Conservation (phyloP, 192 early-diverging fungal genomes). For the Pecoramyces ruminantium region DNA sequence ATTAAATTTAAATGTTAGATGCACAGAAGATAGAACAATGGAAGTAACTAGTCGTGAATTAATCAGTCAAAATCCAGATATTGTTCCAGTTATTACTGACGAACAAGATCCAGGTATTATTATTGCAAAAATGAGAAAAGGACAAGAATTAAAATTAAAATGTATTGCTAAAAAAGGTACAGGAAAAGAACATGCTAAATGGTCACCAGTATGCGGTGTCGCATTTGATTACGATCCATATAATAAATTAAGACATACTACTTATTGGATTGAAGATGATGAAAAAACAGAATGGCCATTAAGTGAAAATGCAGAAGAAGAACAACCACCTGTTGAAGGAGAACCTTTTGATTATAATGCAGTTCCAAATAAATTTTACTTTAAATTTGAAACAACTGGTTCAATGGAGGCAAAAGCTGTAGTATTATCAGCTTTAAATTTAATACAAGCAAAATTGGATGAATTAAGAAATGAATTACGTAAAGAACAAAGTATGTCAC, state of each 20-base stretch:
- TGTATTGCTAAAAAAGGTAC: conserved; percentile 94
- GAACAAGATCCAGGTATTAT: conserved; percentile 58
- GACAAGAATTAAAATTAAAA: conserved; percentile 76
- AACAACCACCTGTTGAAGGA: conserved; percentile 13
- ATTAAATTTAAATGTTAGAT: conserved; percentile 68
- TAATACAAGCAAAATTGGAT: conserved; percentile 20
- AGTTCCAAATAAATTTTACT: conserved; percentile 60
- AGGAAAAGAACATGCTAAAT: conserved; percentile 95
- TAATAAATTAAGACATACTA: conserved; percentile 63
- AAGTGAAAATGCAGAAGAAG: conserved; percentile 13
- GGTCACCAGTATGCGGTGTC: conserved; percentile 62
- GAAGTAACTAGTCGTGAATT: conserved; percentile 73
- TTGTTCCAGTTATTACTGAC: conserved; percentile 27
- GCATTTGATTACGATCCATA: conserved; percentile 95
- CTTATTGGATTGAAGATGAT: conserved; percentile 84
- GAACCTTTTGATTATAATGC: conserved; percentile 62
- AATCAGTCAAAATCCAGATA: conserved; percentile 17
- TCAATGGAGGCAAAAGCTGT: conserved; percentile 21
- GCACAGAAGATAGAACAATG: conserved; percentile 55
- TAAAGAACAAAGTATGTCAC: not conserved
- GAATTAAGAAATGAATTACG: not conserved
- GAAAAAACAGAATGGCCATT: conserved; percentile 67
- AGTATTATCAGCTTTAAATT: conserved; percentile 15
- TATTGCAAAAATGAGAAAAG: conserved; percentile 74
- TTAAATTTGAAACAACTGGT: conserved; percentile 44